Conservation (phyloP, 1,139 yeast species). For the Zygosaccharomyces sapae region DNA sequence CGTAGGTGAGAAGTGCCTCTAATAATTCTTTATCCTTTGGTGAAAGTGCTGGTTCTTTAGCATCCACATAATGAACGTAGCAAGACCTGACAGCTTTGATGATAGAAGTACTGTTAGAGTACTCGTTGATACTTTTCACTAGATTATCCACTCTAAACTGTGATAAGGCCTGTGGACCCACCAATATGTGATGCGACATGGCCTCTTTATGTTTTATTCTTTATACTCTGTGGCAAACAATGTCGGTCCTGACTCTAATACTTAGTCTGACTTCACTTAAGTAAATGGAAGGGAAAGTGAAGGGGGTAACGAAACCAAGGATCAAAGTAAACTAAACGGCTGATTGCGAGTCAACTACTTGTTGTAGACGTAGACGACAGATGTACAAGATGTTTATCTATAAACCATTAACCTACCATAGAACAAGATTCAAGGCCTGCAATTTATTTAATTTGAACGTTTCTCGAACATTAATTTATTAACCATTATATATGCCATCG, state of each 20-base stretch:
- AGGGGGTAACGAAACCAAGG: not conserved
- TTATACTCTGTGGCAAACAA: not conserved
- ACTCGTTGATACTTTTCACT: slow-evolving; percentile 67
- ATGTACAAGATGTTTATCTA: not conserved
- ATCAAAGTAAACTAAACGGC: not conserved
- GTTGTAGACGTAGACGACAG: not conserved
- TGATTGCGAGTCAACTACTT: not conserved
- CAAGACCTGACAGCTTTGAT: slow-evolving; percentile 69
- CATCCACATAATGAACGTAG: slow-evolving; percentile 77
- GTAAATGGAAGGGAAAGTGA: not conserved
- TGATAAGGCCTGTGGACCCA: slow-evolving; percentile 91
- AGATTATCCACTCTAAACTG: slow-evolving; percentile 74
- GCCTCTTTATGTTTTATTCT: not conserved
- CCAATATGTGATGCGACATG: slow-evolving; percentile 55
- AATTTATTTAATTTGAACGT: not conserved
- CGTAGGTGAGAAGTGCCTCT: slow-evolving; percentile 68
- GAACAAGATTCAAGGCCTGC: not conserved
- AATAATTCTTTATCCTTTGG: slow-evolving; percentile 48
- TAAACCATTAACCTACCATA: not conserved
- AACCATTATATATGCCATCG: not conserved
- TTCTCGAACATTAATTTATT: not conserved
- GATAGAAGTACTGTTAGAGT: slow-evolving; percentile 45
- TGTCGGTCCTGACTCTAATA: not conserved
- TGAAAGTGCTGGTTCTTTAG: slow-evolving; percentile 40
- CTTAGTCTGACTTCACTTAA: not conserved